These are phyloP conservation scores for Neobulgaria alba DNA, from an alignment of 2,329 filamentous ascomycete species.

Conservation along the genomic window DNA sequence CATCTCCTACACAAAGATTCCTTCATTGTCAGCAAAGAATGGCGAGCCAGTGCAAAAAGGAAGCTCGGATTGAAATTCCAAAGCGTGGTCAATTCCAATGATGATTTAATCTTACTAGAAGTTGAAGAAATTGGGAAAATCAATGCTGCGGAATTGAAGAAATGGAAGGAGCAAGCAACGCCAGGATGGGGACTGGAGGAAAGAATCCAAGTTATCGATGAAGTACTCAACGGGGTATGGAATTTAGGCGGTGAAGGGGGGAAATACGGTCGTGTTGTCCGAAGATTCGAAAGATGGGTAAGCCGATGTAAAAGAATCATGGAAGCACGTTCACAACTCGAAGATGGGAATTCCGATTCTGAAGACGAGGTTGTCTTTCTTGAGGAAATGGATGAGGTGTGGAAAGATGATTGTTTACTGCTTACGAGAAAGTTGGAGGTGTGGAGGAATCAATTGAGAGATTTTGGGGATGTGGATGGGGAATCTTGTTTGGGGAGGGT, in stretches of 20 bases:
- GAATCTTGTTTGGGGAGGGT: constrained; percentile 38
- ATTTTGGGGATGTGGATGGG: constrained; percentile 32
- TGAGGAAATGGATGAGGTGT: constrained; percentile 45
- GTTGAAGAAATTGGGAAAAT: constrained; percentile 39
- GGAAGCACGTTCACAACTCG: constrained; percentile 32
- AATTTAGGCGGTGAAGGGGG: constrained; percentile 46
- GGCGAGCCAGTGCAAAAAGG: constrained; percentile 46
- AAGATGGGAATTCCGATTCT: constrained; percentile 24
- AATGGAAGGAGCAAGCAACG: constrained; percentile 35
- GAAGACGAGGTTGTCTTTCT: constrained; percentile 38
- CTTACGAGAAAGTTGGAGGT: constrained; percentile 46
- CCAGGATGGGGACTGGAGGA: constrained; percentile 39
- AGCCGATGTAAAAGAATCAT: constrained; percentile 39
- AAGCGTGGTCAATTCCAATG: constrained; percentile 27
- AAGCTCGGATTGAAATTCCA: constrained; percentile 40
- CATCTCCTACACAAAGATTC: constrained; percentile 54
- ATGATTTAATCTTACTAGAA: constrained; percentile 34
- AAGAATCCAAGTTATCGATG: constrained; percentile 48
- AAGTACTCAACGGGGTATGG: constrained; percentile 49
- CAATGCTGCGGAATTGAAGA: constrained; percentile 44
- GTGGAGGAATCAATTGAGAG: constrained; percentile 41
- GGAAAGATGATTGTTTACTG: constrained; percentile 49
- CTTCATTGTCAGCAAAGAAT: constrained; percentile 36
- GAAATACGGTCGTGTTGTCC: constrained; percentile 45
- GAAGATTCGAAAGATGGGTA: constrained; percentile 53